A percentile compares a stretch with the other conserved stretches of the same genome.
Conservation (phyloP, 2,329 filamentous ascomycete species). For the Microcera coccophila region DNA sequence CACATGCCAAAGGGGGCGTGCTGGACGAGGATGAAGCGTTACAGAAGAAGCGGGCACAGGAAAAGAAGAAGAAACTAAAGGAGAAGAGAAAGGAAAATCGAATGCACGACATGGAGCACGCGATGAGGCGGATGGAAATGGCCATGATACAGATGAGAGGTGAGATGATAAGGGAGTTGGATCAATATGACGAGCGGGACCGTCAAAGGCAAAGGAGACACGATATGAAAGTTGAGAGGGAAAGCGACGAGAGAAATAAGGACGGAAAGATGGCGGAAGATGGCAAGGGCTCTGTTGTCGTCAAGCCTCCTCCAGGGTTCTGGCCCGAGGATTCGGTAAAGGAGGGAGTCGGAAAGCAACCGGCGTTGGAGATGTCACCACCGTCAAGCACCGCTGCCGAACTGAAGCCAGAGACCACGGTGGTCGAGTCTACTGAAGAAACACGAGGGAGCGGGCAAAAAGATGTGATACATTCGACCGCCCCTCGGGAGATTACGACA, state of each 20-base stretch:
- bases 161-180: conserved; percentile 15
- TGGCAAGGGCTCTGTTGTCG: conserved; percentile 4
- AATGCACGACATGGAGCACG: conserved; percentile 21
- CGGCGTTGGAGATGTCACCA: background rate
- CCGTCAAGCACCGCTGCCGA: background rate
- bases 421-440: conserved; percentile 1
- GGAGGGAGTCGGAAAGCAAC: conserved; percentile 7
- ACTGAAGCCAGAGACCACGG: background rate
- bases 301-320: conserved; percentile 11
- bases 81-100: conserved; percentile 20
- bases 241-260: background rate
- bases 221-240: conserved; percentile 14
- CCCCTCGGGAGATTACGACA: background rate
- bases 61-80: conserved; percentile 25
- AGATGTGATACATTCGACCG: background rate
- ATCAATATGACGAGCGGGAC: background rate
- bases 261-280: conserved; percentile 8
- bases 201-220: conserved; percentile 5
- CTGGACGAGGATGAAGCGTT: conserved; percentile 44
- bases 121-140: conserved; percentile 24
- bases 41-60: conserved; percentile 24
- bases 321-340: conserved; percentile 23
- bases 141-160: conserved; percentile 24
- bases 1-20: conserved; percentile 55
- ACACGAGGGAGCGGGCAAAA: conserved; percentile 10